Base-by-base conservation (phyloP, 2,329 filamentous ascomycete genomes). In the Aspergillus alliaceus region DNA sequence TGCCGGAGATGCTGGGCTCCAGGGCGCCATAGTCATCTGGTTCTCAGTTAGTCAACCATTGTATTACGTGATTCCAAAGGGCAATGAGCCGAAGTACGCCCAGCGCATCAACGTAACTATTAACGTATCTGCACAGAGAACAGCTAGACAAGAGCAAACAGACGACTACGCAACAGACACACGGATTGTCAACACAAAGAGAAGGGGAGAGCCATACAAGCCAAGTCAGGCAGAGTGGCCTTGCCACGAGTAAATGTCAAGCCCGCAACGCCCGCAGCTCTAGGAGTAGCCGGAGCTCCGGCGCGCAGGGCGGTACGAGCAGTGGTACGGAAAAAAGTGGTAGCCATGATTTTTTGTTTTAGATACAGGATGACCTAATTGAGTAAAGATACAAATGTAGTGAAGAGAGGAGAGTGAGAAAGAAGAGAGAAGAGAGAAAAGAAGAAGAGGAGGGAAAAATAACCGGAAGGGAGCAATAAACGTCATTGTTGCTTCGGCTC, bases 21-120 rank as follows among this genome's bases (percentile, higher is more conserved):
- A 99, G 91, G 52, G 93, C 95, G 73, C 89, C 91, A 77, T 97
- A 99, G 83, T 97, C 95, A 75, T 98, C 93, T 96, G 65, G 12
- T 15, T 25, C 31, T 34, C 31, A 24, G 46, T 64, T 47, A 65
- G 58, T 34, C 11, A 44, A 44, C n/a, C 18, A 44, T 44, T 27
- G n/a, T 9, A 34, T 49, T 49, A 20, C 46, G 27, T 48, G 20
- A 39, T 51, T 27, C 7, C 40, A 9, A 6, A 11, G 40, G 14
- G 24, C 24, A 15, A 44, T 27, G 40, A 44, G 39, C n/a, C 12
- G 32, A 35, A 35, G 6, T 15, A 5, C 32, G 32, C 14, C 8
- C n/a, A n/a, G 32, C 32, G 6, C 12, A 44, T 9, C 24, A 29
- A 7, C 24, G 15, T 2, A 20, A 20, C 27, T 6, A 22, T 20